Base-by-base conservation (phyloP, 306 rosid genomes). In the Cicer cuneatum region DNA sequence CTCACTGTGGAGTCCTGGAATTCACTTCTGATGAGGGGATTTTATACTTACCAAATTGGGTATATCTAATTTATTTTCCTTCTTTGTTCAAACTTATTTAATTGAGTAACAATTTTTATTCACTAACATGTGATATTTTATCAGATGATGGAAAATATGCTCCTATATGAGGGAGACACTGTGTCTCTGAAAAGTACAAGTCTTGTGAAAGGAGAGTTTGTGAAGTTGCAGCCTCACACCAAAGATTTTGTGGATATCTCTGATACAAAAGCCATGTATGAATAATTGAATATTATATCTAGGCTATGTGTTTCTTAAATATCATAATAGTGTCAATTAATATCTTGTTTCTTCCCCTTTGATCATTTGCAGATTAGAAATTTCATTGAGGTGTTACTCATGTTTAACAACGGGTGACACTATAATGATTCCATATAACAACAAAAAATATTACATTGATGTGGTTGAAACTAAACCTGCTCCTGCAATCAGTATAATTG, bases 111-210 rank as follows among this genome's bases (percentile, higher is more conserved):
- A 14, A 11, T 7, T 62, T 57, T 60, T 67, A 47, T 78, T 54
- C 19, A 77, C 29, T 69, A 53, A 43, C 54, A 47, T 65, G 0
- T 7, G 1, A 1, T 33, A 40, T 49, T 16, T 42, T 68, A 10
- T 33, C 69, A 85, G 88, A 88, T 86, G 92, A 88, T 88, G 92
- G 66, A 86, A 69, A 84, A 86, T 72, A 79, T 86, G 90, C 68
- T 75, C 4, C 67, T 88, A 13, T 51, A 80, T 69, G 85, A 83
- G 61, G 87, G 88, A 66, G 77, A 77, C 45, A 3, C 29, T 24
- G 85, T 84, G 59, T 38, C 29, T 66, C 76, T 88, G 74, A 88
- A 64, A 79, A 88, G 39, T 75, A 56, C 71, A 46, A 63, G 72
- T 71, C 72, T 88, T 9, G 77, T 54, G 0, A 82, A 75, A 75